Conservation (phyloP, 1,284 basidiomycete species). For the Fomes fomentarius region DNA sequence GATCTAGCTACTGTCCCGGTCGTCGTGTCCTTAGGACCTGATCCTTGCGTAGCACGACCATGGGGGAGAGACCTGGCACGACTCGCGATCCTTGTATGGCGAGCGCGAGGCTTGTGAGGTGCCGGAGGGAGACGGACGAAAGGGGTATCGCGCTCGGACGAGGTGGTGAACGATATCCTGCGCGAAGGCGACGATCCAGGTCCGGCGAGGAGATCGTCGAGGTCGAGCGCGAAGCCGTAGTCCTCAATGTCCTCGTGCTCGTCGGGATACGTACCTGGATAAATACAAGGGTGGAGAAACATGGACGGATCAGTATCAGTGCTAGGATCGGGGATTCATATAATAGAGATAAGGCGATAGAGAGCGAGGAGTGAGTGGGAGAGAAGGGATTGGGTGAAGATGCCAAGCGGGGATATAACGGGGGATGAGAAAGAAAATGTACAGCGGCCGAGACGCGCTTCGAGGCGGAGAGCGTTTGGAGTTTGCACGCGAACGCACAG, state of each 20-base stretch:
- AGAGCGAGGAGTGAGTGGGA: neutral
- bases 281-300: slow-evolving; percentile 10
- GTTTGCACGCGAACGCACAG: no score
- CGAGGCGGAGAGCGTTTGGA: neutral
- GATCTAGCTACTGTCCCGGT: no score
- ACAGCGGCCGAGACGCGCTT: neutral
- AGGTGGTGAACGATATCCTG: slow-evolving; percentile 36
- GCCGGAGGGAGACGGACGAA: slow-evolving; percentile 20
- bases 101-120: neutral
- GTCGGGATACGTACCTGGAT: no score
- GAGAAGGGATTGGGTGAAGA: slow-evolving; percentile 2
- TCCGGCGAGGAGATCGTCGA: slow-evolving; percentile 16
- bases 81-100: no score
- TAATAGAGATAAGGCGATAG: slow-evolving; percentile 16
- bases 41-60: no score
- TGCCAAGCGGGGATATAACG: neutral
- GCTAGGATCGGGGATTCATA: slow-evolving; percentile 10
- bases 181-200: slow-evolving; percentile 28
- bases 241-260: slow-evolving; percentile 26
- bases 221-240: slow-evolving; percentile 11
- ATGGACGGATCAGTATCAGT: slow-evolving; percentile 13
- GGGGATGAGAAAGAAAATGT: neutral
- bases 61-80: no score
- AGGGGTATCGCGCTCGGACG: slow-evolving; percentile 33
- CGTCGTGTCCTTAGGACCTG: no score